phyloP scores from a whole-genome alignment of 2,329 filamentous ascomycete species.

The Colletotrichum orchidophilum region DNA sequence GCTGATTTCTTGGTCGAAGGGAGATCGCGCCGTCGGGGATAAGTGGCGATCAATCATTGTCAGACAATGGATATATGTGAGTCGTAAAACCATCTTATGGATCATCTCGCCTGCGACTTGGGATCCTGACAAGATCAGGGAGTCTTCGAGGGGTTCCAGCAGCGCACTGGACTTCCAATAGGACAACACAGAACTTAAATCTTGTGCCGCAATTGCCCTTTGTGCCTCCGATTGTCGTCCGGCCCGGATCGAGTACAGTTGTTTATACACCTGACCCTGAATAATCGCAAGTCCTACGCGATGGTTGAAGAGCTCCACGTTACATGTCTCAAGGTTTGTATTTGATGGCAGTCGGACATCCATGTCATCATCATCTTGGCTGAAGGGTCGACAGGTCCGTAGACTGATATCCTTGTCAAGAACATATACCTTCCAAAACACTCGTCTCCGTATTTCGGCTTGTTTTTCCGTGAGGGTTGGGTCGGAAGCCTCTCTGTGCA shows the following conservation, averaged over 20 bases:
- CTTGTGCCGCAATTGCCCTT: conserved; percentile 33
- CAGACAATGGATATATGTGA: conserved; percentile 40
- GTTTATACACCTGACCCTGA: conserved; percentile 39
- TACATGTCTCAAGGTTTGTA: not conserved
- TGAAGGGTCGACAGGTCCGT: conserved; percentile 36
- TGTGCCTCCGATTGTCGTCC: conserved; percentile 33
- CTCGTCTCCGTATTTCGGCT: conserved; percentile 34
- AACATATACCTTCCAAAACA: conserved; percentile 39
- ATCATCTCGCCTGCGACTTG: conserved; percentile 36
- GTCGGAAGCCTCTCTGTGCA: conserved; percentile 34
- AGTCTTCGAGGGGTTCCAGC: not conserved
- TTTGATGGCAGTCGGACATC: conserved; percentile 37
- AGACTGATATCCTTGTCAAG: conserved; percentile 41
- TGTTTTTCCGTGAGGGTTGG: conserved; percentile 23
- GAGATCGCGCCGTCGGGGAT: conserved; percentile 14
- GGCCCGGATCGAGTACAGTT: conserved; percentile 38
- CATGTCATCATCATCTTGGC: conserved; percentile 42
- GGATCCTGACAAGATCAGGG: conserved; percentile 18
- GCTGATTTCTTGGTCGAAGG: not conserved
- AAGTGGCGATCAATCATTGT: conserved; percentile 37
- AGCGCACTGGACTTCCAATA: conserved; percentile 37
- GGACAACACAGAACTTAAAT: conserved; percentile 35
- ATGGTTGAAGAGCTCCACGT: conserved; percentile 35
- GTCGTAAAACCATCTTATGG: conserved; percentile 39
- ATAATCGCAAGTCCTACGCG: conserved; percentile 39